Conservation (phyloP, 2,329 filamentous ascomycete genomes). For the Tolypocladium tundrense region DNA sequence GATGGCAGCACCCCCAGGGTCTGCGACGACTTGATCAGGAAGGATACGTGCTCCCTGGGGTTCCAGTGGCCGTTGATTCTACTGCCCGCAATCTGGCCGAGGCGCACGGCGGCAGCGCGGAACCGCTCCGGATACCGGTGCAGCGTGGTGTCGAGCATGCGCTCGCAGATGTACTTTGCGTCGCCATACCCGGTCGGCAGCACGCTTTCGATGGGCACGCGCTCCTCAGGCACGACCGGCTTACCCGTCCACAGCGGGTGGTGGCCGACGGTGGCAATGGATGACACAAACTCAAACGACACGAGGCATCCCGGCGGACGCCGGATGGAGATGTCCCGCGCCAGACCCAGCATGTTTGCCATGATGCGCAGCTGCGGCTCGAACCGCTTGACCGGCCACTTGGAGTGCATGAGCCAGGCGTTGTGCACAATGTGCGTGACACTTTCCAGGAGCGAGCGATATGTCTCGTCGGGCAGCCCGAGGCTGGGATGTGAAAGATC, state of each 20-base stretch:
- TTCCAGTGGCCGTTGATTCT: slow-evolving; percentile 43
- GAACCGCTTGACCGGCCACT: slow-evolving; percentile 22
- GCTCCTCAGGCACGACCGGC: slow-evolving; percentile 30
- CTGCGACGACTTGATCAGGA: slow-evolving; percentile 38
- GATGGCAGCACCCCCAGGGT: slow-evolving; percentile 29
- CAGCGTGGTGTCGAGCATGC: slow-evolving; percentile 36
- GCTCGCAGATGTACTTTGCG: slow-evolving; percentile 39
- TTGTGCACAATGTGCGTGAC: slow-evolving; percentile 42
- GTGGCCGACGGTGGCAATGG: slow-evolving; percentile 26
- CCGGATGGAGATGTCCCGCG: slow-evolving; percentile 17
- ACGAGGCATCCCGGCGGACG: slow-evolving; percentile 6
- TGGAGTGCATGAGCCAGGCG: slow-evolving; percentile 37
- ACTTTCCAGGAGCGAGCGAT: slow-evolving; percentile 21
- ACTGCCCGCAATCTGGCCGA: slow-evolving; percentile 42
- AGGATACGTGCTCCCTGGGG: slow-evolving; percentile 35
- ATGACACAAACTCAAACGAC: slow-evolving; percentile 31
- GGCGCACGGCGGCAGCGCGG: slow-evolving; percentile 30
- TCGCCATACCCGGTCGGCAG: slow-evolving; percentile 37
- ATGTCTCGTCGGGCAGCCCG: slow-evolving; percentile 27
- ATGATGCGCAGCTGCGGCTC: slow-evolving; percentile 33
- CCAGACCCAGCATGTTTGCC: slow-evolving; percentile 35
- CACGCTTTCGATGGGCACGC: slow-evolving; percentile 24
- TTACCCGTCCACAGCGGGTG: slow-evolving; percentile 13
- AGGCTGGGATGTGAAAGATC: slow-evolving; percentile 22
- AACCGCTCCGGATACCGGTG: slow-evolving; percentile 29